Percentiles rank a stretch among this genome's conserved stretches.
These are phyloP conservation scores for Ogataea trehaloabstinens DNA, from an alignment of 805 yeast species.

Conservation along the genomic window DNA sequence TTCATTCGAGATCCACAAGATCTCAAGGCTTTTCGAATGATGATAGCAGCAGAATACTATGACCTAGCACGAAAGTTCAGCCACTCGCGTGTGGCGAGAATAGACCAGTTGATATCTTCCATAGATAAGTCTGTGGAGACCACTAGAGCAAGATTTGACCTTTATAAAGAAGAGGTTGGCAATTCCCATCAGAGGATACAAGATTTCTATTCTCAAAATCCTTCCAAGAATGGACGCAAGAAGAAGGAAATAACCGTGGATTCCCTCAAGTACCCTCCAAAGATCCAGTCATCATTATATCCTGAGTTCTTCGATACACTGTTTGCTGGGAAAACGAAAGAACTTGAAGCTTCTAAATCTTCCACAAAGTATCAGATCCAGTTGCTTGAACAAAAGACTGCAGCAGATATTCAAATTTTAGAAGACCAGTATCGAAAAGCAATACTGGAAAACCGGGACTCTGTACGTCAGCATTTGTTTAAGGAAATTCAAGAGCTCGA, in stretches of 20 bases:
- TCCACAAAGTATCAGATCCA: slow-evolving; percentile 14
- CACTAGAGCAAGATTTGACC: slow-evolving; percentile 19
- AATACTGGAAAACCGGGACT: slow-evolving; percentile 21
- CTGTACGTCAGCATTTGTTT: slow-evolving; percentile 12
- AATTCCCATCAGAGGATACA: slow-evolving; percentile 4
- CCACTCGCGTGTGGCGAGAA: slow-evolving; percentile 27
- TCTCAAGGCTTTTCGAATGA: slow-evolving; percentile 15
- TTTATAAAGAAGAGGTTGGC: slow-evolving; percentile 19
- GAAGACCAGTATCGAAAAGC: slow-evolving; percentile 13
- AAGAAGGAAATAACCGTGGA: slow-evolving; percentile 7
- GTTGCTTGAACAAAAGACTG: slow-evolving; percentile 11
- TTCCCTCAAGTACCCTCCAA: slow-evolving; percentile 8
- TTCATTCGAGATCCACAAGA: slow-evolving; percentile 17
- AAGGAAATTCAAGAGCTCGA: slow-evolving; percentile 17
- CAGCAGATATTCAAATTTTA: slow-evolving; percentile 7
- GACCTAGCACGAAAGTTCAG: slow-evolving; percentile 30
- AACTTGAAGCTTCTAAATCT: slow-evolving; percentile 10
- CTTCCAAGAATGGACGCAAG: slow-evolving; percentile 1
- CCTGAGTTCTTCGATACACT: slow-evolving; percentile 14
- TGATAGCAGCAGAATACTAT: slow-evolving; percentile 32
- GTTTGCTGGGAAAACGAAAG: slow-evolving; percentile 10
- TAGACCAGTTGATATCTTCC: slow-evolving; percentile 31
- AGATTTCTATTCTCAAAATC: slow-evolving; percentile 11
- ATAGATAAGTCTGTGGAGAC: slow-evolving; percentile 31
- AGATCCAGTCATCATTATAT: slow-evolving; percentile 12